Base-by-base conservation (phyloP, 1,284 basidiomycete genomes). In the Athelia psychrophila region DNA sequence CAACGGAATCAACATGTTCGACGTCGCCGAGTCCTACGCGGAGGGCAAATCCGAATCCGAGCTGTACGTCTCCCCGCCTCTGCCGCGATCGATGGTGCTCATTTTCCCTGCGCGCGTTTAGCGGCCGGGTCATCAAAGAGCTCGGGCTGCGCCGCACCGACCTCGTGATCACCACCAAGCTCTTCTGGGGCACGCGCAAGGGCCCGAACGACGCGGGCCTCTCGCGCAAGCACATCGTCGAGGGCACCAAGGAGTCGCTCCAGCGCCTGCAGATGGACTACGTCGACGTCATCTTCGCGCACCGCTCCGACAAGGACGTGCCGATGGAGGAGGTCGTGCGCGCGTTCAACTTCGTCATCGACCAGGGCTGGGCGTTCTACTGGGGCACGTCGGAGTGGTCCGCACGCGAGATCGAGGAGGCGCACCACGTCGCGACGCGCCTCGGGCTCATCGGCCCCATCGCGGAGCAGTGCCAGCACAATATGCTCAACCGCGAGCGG, bases 321-420 rank as follows among this genome's bases (percentile, higher is more conserved):
- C 79, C 81, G 0, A 84, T 83, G 77, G 82, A 89, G 60, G 88
- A 90, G 62, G 72, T 83, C 47, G 88, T 91, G 44, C 81, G 87
- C 47, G 86, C 84, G 0, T 87, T 88, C 70, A 84, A 84, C 67
- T 83, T 70, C 60, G 78, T 86, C 44, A 86, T 88, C 54, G 76
- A 86, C 42, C 72, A 83, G 61, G 84, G 84, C 53, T 83, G 79
- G 80, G 83, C 84, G 38, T 84, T 80, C 67, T 87, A 87, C 65
- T 88, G 86, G 86, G 77, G 81, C 44, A 91, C 88, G 0, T 90
- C 86, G 1, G 90, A 93, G 64, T 94, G 91, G 91, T 79, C 78
- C 44, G 88, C 90, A 0, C 68, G 72, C 22, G 79, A 89, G 58
- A 84, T 91, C 53, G 83, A 87, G 65, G 87, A 91, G 63, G 88